Conservation (phyloP, 106 monocot genomes). For the Acorus gramineus region DNA sequence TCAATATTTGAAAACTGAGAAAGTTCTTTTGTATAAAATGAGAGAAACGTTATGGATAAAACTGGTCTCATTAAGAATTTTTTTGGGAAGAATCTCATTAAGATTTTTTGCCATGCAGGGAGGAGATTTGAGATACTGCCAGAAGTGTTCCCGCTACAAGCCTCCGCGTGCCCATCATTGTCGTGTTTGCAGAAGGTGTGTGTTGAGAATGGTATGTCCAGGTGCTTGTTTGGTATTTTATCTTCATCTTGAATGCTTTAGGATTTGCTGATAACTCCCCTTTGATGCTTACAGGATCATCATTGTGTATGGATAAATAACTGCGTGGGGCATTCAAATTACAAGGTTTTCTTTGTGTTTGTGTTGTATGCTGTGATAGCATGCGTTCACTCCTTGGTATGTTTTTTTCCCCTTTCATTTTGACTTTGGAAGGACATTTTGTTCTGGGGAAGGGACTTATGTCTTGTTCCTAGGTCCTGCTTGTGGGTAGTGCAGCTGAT, state of each 20-base stretch:
- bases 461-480: slow-evolving; percentile 40
- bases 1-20: too few relatives aligned
- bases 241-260: slow-evolving; percentile 1
- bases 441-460: neutral
- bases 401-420: slow-evolving; percentile 1
- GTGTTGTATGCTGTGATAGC: slow-evolving; percentile 75
- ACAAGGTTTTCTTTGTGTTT: slow-evolving; percentile 90
- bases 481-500: slow-evolving; percentile 60
- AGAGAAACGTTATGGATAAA: neutral
- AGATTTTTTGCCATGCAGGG: slow-evolving; percentile 24
- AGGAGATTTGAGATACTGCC: slow-evolving; percentile 41
- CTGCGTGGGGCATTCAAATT: slow-evolving; percentile 96
- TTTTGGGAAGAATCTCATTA: neutral
- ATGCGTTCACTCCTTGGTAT: slow-evolving; percentile 80
- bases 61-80: too few relatives aligned
- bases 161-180: slow-evolving; percentile 86
- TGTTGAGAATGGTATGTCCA: slow-evolving; percentile 86
- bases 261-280: neutral
- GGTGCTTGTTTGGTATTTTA: neutral
- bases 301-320: slow-evolving; percentile 99
- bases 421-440: neutral
- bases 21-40: neutral
- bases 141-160: slow-evolving; percentile 60
- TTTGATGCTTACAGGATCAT: slow-evolving; percentile 67
- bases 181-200: slow-evolving; percentile 79